Base-by-base conservation (phyloP, 352 stramenopile species). In the Phytophthora pseudosyringae region DNA sequence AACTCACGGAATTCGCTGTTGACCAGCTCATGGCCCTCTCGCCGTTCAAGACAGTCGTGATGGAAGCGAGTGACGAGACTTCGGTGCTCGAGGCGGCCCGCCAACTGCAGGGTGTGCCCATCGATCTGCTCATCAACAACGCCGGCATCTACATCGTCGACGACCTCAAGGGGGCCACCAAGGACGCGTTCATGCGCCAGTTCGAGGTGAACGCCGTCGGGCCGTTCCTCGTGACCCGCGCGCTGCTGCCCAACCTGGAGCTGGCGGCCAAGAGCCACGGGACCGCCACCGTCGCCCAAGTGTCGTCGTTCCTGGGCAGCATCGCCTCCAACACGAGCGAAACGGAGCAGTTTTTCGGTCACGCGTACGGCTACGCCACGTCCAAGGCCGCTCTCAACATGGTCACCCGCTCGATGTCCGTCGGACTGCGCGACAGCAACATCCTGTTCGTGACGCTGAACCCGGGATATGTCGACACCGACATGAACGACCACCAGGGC, bases 61-160 rank as follows among this genome's bases (percentile, higher is more conserved):
- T 88, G 10, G 76, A 90, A 40, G 64, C 71, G 26, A 67, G 50
- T 21, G 71, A 86, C 59, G 79, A 87, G 51, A 36, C 48, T 8
- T 84, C 74, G 5, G 73, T 86, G 13, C n/a, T 69, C 13, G 44
- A 62, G n/a, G 75, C 77, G 0, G 77, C 75, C 12, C 64, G 66
- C 26, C 63, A 74, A 28, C 64, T 87, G 0, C 62, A 84, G 15
- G 67, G 68, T 28, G 76, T 77, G 21, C n/a, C 72, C 9, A 75
- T 89, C 64, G 78, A 89, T 28, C 39, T 89, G 38, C 67, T 89
- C 11, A 68, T 88, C 54, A 86, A 91, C 65, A 89, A 89, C 40
- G 81, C 79, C 13, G 77, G 76, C 21, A 76, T 82, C 3, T 59
- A 75, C 41, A 41, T 66, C 9, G 33, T 18, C 12, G 55, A 64